Conservation (phyloP, 495 filamentous ascomycete species). For the Penicillium odoratum region DNA sequence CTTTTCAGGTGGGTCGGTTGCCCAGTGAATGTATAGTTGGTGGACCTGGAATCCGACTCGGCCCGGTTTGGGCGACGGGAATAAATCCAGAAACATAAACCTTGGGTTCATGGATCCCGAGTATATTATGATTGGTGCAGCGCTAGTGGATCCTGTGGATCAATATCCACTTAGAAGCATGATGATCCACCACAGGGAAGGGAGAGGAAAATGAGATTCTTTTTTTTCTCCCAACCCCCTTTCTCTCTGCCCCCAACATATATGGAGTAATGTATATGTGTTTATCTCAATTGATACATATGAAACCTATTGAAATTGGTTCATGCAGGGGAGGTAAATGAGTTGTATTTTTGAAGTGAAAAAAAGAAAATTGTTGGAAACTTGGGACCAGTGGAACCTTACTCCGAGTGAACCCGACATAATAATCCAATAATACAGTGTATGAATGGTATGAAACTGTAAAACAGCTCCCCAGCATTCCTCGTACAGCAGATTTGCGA, state of each 20-base stretch:
- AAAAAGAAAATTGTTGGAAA: neutral
- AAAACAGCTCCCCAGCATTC: constrained; percentile 29
- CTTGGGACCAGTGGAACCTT: neutral
- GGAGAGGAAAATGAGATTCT: neutral
- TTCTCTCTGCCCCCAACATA: neutral
- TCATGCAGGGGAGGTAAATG: neutral
- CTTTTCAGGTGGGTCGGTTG: constrained; percentile 13
- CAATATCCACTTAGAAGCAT: constrained; percentile 20
- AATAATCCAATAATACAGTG: neutral
- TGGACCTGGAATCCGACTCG: constrained; percentile 36
- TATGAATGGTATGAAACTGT: constrained; percentile 10
- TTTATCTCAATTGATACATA: constrained; percentile 1
- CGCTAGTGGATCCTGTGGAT: constrained; percentile 19
- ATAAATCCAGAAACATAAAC: constrained; percentile 19
- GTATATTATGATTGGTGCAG: constrained; percentile 25
- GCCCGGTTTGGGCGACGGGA: constrained; percentile 33
- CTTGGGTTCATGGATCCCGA: constrained; percentile 15
- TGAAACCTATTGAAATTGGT: neutral
- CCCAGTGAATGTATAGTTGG: constrained; percentile 28
- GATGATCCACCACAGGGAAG: constrained; percentile 33
- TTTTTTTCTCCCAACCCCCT: neutral
- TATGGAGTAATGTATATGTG: neutral
- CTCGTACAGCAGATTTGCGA: constrained; percentile 18
- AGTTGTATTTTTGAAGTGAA: neutral
- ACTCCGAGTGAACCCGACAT: constrained; percentile 8